Percentiles rank a stretch among this genome's conserved stretches.
These are phyloP conservation scores for Hypoxylon cercidicola DNA, from an alignment of 495 filamentous ascomycete genomes.

Conservation along the genomic window DNA sequence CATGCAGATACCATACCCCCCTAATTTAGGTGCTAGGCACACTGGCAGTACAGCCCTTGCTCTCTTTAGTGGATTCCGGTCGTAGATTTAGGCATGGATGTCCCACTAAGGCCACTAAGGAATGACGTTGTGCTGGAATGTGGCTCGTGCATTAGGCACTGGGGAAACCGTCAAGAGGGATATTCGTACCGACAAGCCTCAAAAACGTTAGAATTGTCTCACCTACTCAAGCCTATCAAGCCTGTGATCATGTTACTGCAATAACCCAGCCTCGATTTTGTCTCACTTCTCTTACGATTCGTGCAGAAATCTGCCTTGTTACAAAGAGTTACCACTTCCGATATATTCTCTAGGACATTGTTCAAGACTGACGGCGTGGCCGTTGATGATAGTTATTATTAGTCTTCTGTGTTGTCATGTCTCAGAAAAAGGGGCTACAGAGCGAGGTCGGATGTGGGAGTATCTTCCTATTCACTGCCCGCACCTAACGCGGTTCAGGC, in stretches of 20 bases:
- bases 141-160: background rate
- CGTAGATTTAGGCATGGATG: background rate
- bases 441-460: slow-evolving; percentile 5
- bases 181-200: slow-evolving; percentile 30
- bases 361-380: slow-evolving; percentile 12
- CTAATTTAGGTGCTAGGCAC: slow-evolving; percentile 37
- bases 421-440: background rate
- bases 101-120: no score
- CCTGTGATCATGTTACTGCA: slow-evolving; percentile 15
- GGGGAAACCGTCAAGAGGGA: slow-evolving; percentile 5
- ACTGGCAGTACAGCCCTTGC: slow-evolving; percentile 26
- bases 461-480: slow-evolving; percentile 11
- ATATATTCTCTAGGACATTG: background rate
- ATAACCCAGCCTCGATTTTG: slow-evolving; percentile 31
- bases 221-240: slow-evolving; percentile 40
- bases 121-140: background rate
- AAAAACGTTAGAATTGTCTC: slow-evolving; percentile 35
- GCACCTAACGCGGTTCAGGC: slow-evolving; percentile 8
- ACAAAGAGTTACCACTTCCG: slow-evolving; percentile 4
- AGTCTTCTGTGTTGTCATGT: slow-evolving; percentile 21
- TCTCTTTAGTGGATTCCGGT: slow-evolving; percentile 14
- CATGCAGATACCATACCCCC: slow-evolving; percentile 21
- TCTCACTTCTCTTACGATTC: slow-evolving; percentile 43
- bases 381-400: slow-evolving; percentile 27
- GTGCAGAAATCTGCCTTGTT: slow-evolving; percentile 40